These are phyloP conservation scores for Thielaviopsis cerberus DNA, from an alignment of 2,329 filamentous ascomycete species.

Conservation along the genomic window DNA sequence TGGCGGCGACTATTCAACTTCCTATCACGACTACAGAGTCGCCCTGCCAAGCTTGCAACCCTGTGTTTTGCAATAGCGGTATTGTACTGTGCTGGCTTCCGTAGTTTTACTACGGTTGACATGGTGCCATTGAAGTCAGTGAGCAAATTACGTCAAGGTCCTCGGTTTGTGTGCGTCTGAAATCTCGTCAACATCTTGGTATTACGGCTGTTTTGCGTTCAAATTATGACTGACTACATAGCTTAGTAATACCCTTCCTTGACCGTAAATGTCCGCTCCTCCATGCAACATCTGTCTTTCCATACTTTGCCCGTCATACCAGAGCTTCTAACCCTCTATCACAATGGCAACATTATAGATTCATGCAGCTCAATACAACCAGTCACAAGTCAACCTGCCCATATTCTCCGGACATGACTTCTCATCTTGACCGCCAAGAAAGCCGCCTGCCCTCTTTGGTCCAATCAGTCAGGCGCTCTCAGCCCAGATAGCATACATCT, in stretches of 20 bases:
- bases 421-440: not conserved
- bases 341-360: not conserved
- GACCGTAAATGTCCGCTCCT: not conserved
- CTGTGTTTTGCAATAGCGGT: not conserved
- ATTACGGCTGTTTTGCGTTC: too few relatives aligned
- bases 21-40: not conserved
- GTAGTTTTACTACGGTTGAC: not conserved
- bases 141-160: not conserved
- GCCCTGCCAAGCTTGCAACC: not conserved
- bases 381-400: not conserved
- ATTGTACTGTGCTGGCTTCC: not conserved
- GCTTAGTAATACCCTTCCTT: not conserved
- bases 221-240: too few relatives aligned
- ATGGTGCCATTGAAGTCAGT: not conserved
- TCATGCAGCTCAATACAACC: not conserved
- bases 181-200: not conserved
- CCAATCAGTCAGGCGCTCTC: not conserved
- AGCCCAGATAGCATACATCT: not conserved
- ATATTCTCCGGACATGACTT: not conserved
- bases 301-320: not conserved
- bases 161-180: not conserved
- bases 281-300: not conserved
- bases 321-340: not conserved
- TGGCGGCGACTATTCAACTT: not conserved
- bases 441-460: not conserved